These are phyloP conservation scores for Nakaseomyces bracarensis DNA, from an alignment of 1,139 yeast genomes.

Conservation along the genomic window DNA sequence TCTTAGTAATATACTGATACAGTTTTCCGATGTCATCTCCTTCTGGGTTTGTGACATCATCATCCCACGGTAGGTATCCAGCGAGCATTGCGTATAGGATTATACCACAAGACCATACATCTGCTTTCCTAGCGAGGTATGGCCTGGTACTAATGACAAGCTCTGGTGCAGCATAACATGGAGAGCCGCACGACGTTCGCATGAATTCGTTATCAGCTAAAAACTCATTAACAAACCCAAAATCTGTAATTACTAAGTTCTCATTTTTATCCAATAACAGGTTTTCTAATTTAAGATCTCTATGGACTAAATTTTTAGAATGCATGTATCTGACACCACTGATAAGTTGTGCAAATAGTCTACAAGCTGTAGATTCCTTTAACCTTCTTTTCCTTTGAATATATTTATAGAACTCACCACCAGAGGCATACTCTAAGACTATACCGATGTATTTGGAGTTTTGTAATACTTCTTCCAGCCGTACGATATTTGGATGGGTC, in stretches of 20 bases:
- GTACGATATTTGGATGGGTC: slow-evolving; percentile 89
- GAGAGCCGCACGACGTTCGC: slow-evolving; percentile 97
- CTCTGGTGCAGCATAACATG: slow-evolving; percentile 98
- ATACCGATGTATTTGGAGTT: slow-evolving; percentile 93
- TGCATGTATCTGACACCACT: slow-evolving; percentile 89
- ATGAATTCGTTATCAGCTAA: slow-evolving; percentile 62
- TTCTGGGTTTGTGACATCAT: slow-evolving; percentile 93
- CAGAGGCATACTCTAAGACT: slow-evolving; percentile 91
- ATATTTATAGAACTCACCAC: slow-evolving; percentile 94
- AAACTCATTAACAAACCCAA: slow-evolving; percentile 88
- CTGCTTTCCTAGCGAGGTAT: slow-evolving; percentile 90
- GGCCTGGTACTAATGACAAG: slow-evolving; percentile 80
- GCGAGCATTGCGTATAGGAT: slow-evolving; percentile 94
- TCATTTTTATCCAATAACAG: slow-evolving; percentile 60
- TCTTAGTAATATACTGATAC: slow-evolving; percentile 83
- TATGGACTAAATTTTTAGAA: slow-evolving; percentile 56
- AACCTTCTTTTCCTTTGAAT: slow-evolving; percentile 78
- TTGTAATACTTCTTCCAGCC: slow-evolving; percentile 85
- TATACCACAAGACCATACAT: slow-evolving; percentile 95
- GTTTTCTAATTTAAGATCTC: slow-evolving; percentile 70
- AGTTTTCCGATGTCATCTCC: slow-evolving; percentile 88
- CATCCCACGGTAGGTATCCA: slow-evolving; percentile 96
- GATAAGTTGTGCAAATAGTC: slow-evolving; percentile 83
- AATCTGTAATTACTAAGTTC: slow-evolving; percentile 64
- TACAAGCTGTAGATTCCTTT: slow-evolving; percentile 78